These are phyloP conservation scores for Dichomitus squalens DNA, from an alignment of 1,284 basidiomycete genomes.

Conservation along the genomic window DNA sequence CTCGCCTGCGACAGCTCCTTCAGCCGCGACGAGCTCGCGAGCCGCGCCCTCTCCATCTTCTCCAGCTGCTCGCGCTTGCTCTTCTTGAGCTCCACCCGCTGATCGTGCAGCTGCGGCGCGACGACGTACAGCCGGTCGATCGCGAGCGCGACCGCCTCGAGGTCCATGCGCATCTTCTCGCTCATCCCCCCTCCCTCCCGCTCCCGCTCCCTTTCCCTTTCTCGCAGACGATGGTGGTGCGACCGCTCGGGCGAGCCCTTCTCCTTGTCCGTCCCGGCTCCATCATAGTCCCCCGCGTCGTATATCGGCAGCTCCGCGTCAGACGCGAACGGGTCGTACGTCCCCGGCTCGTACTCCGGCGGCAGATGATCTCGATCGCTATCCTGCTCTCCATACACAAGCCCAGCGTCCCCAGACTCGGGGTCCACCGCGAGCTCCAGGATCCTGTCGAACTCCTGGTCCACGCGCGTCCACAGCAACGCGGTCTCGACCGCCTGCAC, in stretches of 20 bases:
- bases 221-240: neutral
- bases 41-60: conserved; percentile 63
- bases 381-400: neutral
- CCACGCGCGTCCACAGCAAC: conserved; percentile 74
- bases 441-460: conserved; percentile 72
- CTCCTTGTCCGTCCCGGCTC: conserved; percentile 25
- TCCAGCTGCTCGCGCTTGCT: conserved; percentile 69
- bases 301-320: conserved; percentile 59
- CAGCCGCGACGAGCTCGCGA: conserved; percentile 27
- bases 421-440: conserved; percentile 51
- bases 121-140: conserved; percentile 85
- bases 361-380: conserved; percentile 48
- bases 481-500: conserved; percentile 62
- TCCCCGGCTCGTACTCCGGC: conserved; percentile 65
- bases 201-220: too few species aligned
- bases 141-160: conserved; percentile 81
- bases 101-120: conserved; percentile 84
- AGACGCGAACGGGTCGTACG: conserved; percentile 32
- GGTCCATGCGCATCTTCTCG: conserved; percentile 79
- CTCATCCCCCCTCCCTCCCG: conserved; percentile 29
- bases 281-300: conserved; percentile 39
- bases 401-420: conserved; percentile 1
- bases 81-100: conserved; percentile 80
- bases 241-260: conserved; percentile 7
- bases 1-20: too few species aligned